Conservation (phyloP, 345 rosid genomes). For the Atalantia buxifolia region DNA sequence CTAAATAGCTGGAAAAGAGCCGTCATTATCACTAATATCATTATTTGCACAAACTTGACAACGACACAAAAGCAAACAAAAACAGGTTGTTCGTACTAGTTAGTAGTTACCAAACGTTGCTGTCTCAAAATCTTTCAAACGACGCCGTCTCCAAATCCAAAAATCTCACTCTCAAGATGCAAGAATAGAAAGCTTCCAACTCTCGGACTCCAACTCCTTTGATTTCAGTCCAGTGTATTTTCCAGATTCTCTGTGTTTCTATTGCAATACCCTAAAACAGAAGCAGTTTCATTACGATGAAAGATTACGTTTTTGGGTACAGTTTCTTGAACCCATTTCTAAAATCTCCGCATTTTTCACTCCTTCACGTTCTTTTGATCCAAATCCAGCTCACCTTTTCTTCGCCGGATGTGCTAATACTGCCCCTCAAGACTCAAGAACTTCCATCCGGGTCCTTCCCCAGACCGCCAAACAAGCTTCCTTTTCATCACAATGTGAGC, state of each 20-base stretch:
- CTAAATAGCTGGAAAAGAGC: neutral
- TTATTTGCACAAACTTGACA: neutral
- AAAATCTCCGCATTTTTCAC: slow-evolving; percentile 10
- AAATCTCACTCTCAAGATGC: neutral
- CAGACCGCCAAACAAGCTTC: slow-evolving; percentile 62
- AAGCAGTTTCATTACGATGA: slow-evolving; percentile 16
- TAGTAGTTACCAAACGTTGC: too few species aligned
- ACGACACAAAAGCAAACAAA: neutral
- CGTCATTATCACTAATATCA: neutral
- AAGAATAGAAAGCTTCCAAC: neutral
- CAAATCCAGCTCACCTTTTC: slow-evolving; percentile 19
- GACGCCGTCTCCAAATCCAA: neutral
- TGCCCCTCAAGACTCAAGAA: slow-evolving; percentile 59
- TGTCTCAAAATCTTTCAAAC: neutral
- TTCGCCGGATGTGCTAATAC: slow-evolving; percentile 32
- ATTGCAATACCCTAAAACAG: neutral
- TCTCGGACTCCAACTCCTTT: neutral
- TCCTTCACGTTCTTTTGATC: slow-evolving; percentile 14
- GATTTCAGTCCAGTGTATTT: neutral
- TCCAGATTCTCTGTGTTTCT: neutral
- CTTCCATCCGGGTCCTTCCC: slow-evolving; percentile 37
- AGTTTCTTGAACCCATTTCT: neutral
- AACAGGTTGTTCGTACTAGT: neutral
- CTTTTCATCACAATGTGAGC: slow-evolving; percentile 75
- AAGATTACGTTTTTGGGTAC: slow-evolving; percentile 1